These are phyloP conservation scores for Cenchrus americanus DNA, from an alignment of 176 grass and related monocot genomes.

Conservation along the genomic window DNA sequence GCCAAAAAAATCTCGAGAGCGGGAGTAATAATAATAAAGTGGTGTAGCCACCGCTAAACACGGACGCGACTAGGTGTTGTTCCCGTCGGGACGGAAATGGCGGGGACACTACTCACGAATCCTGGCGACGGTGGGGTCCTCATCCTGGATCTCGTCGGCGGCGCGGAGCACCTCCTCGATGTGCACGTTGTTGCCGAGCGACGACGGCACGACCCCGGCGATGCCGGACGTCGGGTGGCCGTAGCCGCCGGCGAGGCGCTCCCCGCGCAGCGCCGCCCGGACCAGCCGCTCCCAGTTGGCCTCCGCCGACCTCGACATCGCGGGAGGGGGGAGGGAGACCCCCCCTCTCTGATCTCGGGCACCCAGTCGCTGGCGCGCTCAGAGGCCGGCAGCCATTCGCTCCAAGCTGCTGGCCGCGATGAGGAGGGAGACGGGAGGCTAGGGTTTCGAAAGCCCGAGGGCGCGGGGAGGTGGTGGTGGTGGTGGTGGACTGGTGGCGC, in stretches of 20 bases:
- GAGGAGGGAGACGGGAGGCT: slow-evolving; percentile 1
- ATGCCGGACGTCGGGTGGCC: slow-evolving; percentile 59
- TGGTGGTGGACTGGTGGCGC: neutral
- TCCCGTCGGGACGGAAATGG: neutral
- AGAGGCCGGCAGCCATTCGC: neutral
- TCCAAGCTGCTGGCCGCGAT: neutral
- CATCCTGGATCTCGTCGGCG: slow-evolving; percentile 96
- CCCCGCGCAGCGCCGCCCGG: slow-evolving; percentile 70
- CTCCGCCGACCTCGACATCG: slow-evolving; percentile 76
- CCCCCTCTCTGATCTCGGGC: slow-evolving; percentile 21
- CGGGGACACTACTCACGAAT: slow-evolving; percentile 67
- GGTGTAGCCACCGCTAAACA: too few relatives aligned
- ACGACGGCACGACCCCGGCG: slow-evolving; percentile 78
- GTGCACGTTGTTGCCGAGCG: slow-evolving; percentile 72
- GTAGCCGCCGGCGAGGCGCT: slow-evolving; percentile 46
- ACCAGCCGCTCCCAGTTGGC: slow-evolving; percentile 92
- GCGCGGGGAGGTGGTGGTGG: neutral
- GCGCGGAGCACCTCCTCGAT: slow-evolving; percentile 94
- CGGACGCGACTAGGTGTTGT: too few relatives aligned
- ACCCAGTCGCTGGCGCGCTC: neutral
- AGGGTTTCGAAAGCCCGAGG: slow-evolving; percentile 33
- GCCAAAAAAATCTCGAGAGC: too few relatives aligned
- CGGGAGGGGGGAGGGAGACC: too few relatives aligned
- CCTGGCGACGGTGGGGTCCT: slow-evolving; percentile 75
- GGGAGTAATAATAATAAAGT: too few relatives aligned